Evolutionary conservation across 192 early-diverging fungal species (phyloP), one percentile per base, ranked within the genome.

Genomic region (Gigaspora rosea): DNA sequence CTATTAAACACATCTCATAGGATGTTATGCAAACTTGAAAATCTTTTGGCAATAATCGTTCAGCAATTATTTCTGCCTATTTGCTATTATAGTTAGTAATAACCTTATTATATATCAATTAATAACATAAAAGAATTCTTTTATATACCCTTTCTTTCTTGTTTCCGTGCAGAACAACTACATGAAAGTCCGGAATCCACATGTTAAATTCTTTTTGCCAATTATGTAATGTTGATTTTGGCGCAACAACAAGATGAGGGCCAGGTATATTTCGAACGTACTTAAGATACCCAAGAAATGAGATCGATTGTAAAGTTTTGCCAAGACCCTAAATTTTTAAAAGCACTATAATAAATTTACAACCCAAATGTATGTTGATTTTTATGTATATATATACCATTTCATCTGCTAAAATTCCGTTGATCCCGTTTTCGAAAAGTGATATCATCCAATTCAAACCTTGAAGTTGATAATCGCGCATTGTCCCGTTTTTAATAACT

Each of bases 371-470:
- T 68, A 73, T 47, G 35, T n/a, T 22, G 46, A 41, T 62, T 32
- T 54, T 36, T n/a, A 56, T 41, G 50, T 22, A 10, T 8, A n/a
- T 52, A 0, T 4, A 36, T 84, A 92, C 93, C 96, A 98, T 97
- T 83, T 98, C 96, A 84, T 98, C 97, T n/a, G 97, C 96, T 47
- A 99, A 82, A 67, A 98, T 97, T 27, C 97, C 97, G 80, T 99
- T 99, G 82, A 99, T 95, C n/a, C 95, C 95, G 80, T 99, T 97
- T 76, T 96, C 91, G 75, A 90, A 97, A 58, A 99, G 86, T 2
- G 94, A 96, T 36, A 99, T 92, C 88, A 99, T 93, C 97, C 97
- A 99, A 82, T 96, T 98, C 47, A 99, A 87, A 20, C 97, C 97
- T 71, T 97, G 95, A 27, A 98, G 81, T 80, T 99, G 97, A 78